A percentile compares a stretch with the other conserved stretches of the same genome.
phyloP scores from a whole-genome alignment of 2,329 filamentous ascomycete genomes.

The Penicillium sp. region DNA sequence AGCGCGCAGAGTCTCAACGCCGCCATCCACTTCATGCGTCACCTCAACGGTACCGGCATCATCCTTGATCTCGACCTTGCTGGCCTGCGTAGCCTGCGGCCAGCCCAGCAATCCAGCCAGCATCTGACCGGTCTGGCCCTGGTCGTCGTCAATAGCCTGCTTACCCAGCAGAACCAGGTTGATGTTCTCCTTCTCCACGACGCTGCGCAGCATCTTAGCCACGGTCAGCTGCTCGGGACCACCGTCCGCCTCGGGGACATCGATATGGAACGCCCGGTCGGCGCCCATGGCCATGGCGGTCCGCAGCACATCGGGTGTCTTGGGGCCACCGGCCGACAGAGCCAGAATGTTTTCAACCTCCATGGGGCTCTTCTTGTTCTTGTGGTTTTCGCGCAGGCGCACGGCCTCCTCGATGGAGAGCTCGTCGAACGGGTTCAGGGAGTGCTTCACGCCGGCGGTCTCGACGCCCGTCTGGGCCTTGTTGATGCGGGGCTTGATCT shows the following conservation, averaged over 20 bases:
- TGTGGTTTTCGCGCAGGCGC: constrained; percentile 77
- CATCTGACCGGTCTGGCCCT: constrained; percentile 96
- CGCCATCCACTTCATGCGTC: constrained; percentile 90
- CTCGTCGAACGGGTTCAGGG: constrained; percentile 99
- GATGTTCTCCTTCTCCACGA: constrained; percentile 78
- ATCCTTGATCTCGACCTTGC: constrained; percentile 71
- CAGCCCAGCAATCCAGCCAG: constrained; percentile 87
- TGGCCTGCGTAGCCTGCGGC: constrained; percentile 93
- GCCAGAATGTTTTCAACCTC: constrained; percentile 90
- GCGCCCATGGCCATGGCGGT: constrained; percentile 99
- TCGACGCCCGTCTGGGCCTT: constrained; percentile 80
- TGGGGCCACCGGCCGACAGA: constrained; percentile 82
- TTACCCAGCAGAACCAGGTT: constrained; percentile 95
- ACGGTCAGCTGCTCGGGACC: constrained; percentile 82
- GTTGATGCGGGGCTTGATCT: constrained; percentile 71
- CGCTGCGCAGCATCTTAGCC: constrained; percentile 79
- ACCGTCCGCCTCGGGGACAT: constrained; percentile 66
- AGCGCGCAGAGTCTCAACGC: constrained; percentile 81
- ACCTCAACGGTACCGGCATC: constrained; percentile 70
- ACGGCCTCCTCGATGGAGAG: constrained; percentile 96
- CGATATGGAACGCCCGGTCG: constrained; percentile 85
- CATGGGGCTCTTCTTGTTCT: constrained; percentile 57
- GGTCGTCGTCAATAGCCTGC: constrained; percentile 97
- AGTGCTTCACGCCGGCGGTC: constrained; percentile 90
- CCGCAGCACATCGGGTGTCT: constrained; percentile 82